Evolutionary conservation across 2,329 filamentous ascomycete species (phyloP), one percentile per base, ranked within the genome.

Genomic region (Fusarium humuli): DNA sequence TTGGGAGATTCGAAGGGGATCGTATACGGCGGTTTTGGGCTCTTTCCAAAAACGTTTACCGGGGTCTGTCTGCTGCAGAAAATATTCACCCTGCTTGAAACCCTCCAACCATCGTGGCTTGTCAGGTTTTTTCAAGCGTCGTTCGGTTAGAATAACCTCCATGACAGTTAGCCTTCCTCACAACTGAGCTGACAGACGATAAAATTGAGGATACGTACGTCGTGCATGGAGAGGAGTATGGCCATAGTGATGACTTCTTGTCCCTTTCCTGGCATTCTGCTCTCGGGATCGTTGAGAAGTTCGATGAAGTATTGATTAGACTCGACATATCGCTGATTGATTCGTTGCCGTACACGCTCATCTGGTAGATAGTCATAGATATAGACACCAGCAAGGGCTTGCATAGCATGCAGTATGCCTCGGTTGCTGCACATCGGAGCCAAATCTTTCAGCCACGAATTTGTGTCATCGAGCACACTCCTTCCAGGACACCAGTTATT

Each of bases 401-500:
- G 78, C n/a, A 83, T 81, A 8, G 81, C 81, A 27, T 76, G 72
- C 6, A 75, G 70, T 11, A 83, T 78, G 22, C 79, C 79, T 16
- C 71, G 61, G 27, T 75, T 76, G 25, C 77, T 73, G 23, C 79
- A 77, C 79, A 82, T 81, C n/a, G 76, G 73, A 7, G 79, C 79
- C 49, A 83, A 80, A 44, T 83, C 80, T 12, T 75, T 76, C 18
- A 82, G 67, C 81, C 81, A 83, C 3, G 81, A 72, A 60, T 83
- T 83, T 22, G 81, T 81, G 16, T 75, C 77, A 9, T 64, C 61
- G 5, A 82, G 69, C 18, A 83, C 76, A 57, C 79, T 82, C 47
- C 81, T 75, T 8, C 81, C 81, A 2, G 81, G 79, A 37, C 81
- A 82, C 81, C 81, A 82, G 22, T 81, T 81, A 11, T 73, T 74